A percentile compares a stretch with the other conserved stretches of the same genome.
These are phyloP conservation scores for Cordyceps cicadae DNA, from an alignment of 2,329 filamentous ascomycete species.

Conservation along the genomic window DNA sequence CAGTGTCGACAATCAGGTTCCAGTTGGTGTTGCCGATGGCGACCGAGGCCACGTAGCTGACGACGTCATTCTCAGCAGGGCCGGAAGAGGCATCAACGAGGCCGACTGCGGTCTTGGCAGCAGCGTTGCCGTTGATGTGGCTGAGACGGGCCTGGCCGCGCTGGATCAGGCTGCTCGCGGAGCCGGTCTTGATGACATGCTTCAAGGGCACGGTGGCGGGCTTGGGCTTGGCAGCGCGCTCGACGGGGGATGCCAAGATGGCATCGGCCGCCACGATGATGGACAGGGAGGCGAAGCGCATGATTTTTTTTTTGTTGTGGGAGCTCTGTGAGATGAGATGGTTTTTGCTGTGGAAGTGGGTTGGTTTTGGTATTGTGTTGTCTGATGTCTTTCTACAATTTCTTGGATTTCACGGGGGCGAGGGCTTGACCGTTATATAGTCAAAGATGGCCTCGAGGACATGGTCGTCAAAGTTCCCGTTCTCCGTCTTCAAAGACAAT, in stretches of 20 bases:
- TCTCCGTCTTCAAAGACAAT: background rate
- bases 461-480: background rate
- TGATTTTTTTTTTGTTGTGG: background rate
- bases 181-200: conserved; percentile 17
- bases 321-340: background rate
- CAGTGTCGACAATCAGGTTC: conserved; percentile 23
- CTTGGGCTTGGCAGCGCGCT: conserved; percentile 16
- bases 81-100: conserved; percentile 15
- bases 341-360: background rate
- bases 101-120: background rate
- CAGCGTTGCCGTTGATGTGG: conserved; percentile 16
- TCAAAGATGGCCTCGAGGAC: background rate
- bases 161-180: conserved; percentile 18
- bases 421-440: background rate
- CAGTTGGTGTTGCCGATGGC: conserved; percentile 19
- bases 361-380: background rate
- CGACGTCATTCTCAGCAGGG: conserved; percentile 20
- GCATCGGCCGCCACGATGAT: conserved; percentile 14
- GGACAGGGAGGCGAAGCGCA: conserved; percentile 5
- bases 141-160: conserved; percentile 19
- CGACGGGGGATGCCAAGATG: conserved; percentile 19
- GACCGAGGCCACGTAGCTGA: conserved; percentile 20
- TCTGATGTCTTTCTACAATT: background rate
- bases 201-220: conserved; percentile 17
- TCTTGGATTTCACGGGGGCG: background rate